Evolutionary conservation across 75 land plant genomes (phyloP), one percentile per base, ranked within the genome.

Genomic region (Cupressus sempervirens): DNA sequence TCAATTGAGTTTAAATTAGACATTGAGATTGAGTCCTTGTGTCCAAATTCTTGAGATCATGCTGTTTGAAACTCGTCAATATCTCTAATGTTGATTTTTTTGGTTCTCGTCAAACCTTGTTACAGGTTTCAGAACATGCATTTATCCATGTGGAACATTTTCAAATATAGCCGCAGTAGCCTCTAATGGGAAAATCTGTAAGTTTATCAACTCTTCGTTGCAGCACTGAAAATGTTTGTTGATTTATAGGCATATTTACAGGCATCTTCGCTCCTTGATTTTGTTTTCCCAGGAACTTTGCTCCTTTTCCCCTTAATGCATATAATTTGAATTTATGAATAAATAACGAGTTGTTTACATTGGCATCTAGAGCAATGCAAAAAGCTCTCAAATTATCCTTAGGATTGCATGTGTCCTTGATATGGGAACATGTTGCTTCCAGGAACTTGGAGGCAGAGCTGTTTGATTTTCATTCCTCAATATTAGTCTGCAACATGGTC

Each of bases 71-170:
- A 70, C 11, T 30, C 32, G 11, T 70, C 14, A 79, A 79, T 76
- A 11, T 45, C 29, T 79, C 30, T 79, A 79, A 41, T 40, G n/a
- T 77, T 38, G n/a, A 23, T 77, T 43, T 43, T 12, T 77, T 43
- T 43, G 7, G 13, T 38, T 23, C 46, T 41, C 11, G 9, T 79
- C 13, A 0, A 43, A 43, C 11, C 26, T 62, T 81, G 23, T 84
- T 84, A 83, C 96, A 97, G 99, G 99, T 84, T 34, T 96, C 30
- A 88, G 88, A 82, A 96, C 98, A 29, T 92, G 92, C 84, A 90
- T 92, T 82, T 96, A 84, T 83, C 99, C 99, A 20, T 97, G 99
- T 86, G 94, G 93, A 41, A 97, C 99, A 77, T 94, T 97, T 85
- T 91, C 98, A 76, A 91, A 85, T 83, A 91, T 97, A 72, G 92